Evolutionary conservation across 331 rosid genomes (phyloP).

Genomic region (Cydonia oblonga): DNA sequence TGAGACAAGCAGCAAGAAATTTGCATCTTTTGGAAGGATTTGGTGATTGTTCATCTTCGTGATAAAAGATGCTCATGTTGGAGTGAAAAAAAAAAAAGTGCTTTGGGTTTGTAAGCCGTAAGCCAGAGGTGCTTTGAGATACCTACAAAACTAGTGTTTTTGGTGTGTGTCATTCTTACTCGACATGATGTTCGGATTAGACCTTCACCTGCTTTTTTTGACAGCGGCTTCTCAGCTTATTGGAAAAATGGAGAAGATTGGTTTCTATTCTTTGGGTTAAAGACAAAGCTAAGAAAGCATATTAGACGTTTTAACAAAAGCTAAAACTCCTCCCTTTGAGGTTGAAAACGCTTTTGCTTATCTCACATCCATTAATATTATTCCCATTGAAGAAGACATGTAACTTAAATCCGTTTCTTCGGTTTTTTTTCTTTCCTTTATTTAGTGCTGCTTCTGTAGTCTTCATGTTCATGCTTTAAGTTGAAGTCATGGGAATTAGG

Average conservation of each 20-base stretch:
- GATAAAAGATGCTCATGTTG: conserved; percentile 40
- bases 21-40: conserved; percentile 44
- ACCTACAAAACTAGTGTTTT: conserved; percentile 5
- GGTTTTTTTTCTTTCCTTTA: not conserved
- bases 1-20: conserved; percentile 37
- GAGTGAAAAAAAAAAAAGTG: conserved; percentile 5
- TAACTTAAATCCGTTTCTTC: not conserved
- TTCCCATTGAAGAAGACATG: not conserved
- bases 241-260: conserved; percentile 30
- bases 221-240: conserved; percentile 63
- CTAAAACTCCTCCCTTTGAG: conserved; percentile 4
- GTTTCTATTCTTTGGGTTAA: conserved; percentile 48
- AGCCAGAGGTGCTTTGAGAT: conserved; percentile 1
- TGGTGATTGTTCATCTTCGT: conserved; percentile 41
- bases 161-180: not conserved
- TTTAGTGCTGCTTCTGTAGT: not conserved
- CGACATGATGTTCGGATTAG: conserved; percentile 9
- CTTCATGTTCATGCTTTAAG: conserved; percentile 44
- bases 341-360: conserved; percentile 10
- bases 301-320: conserved; percentile 23
- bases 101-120: not conserved
- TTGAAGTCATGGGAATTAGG: conserved; percentile 50
- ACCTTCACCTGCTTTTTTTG: conserved; percentile 20
- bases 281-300: conserved; percentile 42
- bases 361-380: not conserved